Evolutionary conservation across 441 rosid species (phyloP).

Genomic region (Arabidopsis hybrid): DNA sequence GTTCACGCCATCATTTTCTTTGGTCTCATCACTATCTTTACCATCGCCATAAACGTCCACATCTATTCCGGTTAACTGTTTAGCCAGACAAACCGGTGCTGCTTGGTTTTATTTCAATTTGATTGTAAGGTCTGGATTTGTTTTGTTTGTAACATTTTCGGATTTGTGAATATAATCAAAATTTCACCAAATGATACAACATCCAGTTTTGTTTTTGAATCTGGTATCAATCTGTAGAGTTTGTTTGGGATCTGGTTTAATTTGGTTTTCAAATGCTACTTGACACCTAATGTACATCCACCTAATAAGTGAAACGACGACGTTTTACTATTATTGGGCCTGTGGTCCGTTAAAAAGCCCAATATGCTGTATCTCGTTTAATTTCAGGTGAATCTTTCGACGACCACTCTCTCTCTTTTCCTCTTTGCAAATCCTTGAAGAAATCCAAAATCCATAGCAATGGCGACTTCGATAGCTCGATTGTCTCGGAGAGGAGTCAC

Average conservation of each 20-base stretch:
- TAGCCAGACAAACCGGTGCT: neutral
- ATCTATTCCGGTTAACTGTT: constrained; percentile 50
- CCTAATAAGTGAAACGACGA: neutral
- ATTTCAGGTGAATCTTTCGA: constrained; percentile 24
- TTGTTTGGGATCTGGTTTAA: constrained; percentile 28
- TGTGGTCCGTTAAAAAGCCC: constrained; percentile 7
- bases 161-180: constrained; percentile 28
- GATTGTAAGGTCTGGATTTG: constrained; percentile 44
- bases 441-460: constrained; percentile 39
- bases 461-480: constrained; percentile 78
- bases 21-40: constrained; percentile 63
- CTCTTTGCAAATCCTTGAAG: constrained; percentile 18
- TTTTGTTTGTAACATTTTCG: constrained; percentile 14
- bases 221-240: neutral
- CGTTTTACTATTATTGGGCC: neutral
- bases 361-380: neutral
- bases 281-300: neutral
- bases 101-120: neutral
- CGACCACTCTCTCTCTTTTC: constrained; percentile 27
- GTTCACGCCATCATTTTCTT: constrained; percentile 67
- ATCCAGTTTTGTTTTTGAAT: constrained; percentile 6
- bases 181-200: neutral
- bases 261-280: constrained; percentile 12
- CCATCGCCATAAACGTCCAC: constrained; percentile 61
- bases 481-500: constrained; percentile 53